A percentile compares a stretch with the other conserved stretches of the same genome.
Conservation (phyloP, 768 basidiomycete species). For the Thelephora ganbajun region DNA sequence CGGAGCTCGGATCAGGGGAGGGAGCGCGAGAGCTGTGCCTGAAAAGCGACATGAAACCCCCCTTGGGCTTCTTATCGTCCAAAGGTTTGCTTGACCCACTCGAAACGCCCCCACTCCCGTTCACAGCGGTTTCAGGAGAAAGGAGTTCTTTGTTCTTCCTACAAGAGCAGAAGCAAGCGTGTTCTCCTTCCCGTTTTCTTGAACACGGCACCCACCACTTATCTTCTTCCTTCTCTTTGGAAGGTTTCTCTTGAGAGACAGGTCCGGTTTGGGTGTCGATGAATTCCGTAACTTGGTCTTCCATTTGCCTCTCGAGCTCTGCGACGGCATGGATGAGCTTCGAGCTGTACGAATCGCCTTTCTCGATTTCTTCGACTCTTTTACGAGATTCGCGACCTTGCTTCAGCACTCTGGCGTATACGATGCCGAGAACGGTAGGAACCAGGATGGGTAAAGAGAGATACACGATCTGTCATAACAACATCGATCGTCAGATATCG, state of each 20-base stretch:
- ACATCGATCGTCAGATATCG: not conserved
- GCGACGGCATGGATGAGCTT: conserved; percentile 44
- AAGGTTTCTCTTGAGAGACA: not conserved
- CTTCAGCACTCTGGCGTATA: conserved; percentile 41
- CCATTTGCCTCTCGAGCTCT: conserved; percentile 45
- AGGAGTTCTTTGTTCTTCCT: not conserved
- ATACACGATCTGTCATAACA: conserved; percentile 31
- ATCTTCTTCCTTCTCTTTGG: not conserved
- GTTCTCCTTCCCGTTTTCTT: not conserved
- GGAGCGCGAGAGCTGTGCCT: too few species aligned
- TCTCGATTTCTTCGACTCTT: conserved; percentile 54
- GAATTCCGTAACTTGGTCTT: conserved; percentile 45
- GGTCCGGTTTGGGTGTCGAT: conserved; percentile 24
- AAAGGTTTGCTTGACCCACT: not conserved
- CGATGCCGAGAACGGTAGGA: conserved; percentile 40
- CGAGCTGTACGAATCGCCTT: conserved; percentile 30
- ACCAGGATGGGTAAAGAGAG: conserved; percentile 48
- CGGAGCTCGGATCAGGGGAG: too few species aligned
- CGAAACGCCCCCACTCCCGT: not conserved
- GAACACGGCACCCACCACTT: not conserved
- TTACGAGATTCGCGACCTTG: conserved; percentile 44
- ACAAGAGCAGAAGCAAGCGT: not conserved
- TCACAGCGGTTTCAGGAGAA: not conserved
- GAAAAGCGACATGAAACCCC: too few species aligned
- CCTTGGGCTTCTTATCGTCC: too few species aligned